Conservation (phyloP, 1,139 yeast species). For the Taphrina flavorubra region DNA sequence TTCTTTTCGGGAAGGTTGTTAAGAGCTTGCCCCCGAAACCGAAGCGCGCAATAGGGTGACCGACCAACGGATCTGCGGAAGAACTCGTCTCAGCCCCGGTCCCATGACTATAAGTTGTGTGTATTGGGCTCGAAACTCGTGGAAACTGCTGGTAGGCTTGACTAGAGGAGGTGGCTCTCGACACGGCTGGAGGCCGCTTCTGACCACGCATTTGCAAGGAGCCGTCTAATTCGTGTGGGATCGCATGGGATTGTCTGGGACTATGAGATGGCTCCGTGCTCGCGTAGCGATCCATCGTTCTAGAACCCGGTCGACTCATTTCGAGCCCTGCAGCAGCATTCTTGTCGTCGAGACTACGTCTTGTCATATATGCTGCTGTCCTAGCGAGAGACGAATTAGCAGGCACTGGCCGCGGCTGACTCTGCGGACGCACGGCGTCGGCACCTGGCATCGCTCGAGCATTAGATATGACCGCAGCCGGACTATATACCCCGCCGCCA, state of each 20-base stretch:
- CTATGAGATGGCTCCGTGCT: slow-evolving; percentile 29
- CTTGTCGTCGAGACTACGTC: slow-evolving; percentile 20
- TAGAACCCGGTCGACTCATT: slow-evolving; percentile 35
- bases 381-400: background rate
- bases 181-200: slow-evolving; percentile 2
- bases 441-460: background rate
- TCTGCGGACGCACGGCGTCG: slow-evolving; percentile 8
- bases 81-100: background rate
- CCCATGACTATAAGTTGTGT: background rate
- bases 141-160: slow-evolving; percentile 27
- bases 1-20: slow-evolving; percentile 55
- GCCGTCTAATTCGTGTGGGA: background rate
- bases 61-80: slow-evolving; percentile 7
- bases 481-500: background rate
- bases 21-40: slow-evolving; percentile 59
- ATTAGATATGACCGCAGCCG: background rate
- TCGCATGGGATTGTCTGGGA: slow-evolving; percentile 15
- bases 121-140: slow-evolving; percentile 1
- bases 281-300: slow-evolving; percentile 14
- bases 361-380: background rate
- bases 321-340: slow-evolving; percentile 2
- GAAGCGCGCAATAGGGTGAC: slow-evolving; percentile 64
- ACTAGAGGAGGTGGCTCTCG: slow-evolving; percentile 14
- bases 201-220: slow-evolving; percentile 6
- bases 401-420: slow-evolving; percentile 1